Base-by-base conservation (phyloP, 1,284 basidiomycete genomes). In the Kalmanozyma brasiliensis region DNA sequence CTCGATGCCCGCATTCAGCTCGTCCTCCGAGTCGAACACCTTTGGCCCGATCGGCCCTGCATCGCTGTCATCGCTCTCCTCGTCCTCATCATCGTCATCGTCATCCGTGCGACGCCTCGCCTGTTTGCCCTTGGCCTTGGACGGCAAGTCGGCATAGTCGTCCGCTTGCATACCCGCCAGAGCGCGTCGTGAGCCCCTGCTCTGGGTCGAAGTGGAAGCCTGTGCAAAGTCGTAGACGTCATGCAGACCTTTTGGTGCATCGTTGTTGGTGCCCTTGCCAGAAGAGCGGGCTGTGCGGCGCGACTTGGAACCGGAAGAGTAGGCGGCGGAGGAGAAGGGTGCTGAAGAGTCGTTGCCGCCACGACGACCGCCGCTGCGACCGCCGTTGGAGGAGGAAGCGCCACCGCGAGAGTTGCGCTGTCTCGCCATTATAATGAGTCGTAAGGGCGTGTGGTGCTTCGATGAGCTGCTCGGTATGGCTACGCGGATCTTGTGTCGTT, bases 21-120 rank as follows among this genome's bases (percentile, higher is more conserved):
- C 74, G 42, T 76, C 74, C 11, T 71, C 67, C 42, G 75, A 68
- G 40, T 76, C 66, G 20, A 74, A 76, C 16, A 78, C 68, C 17
- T 69, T 70, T 0, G 76, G 76, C 5, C 65, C 64, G 4, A 67
- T 55, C 1, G 66, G 59, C 13, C 11, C 46, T 13, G 49, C 62
- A 24, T 59, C 42, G 38, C 44, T 42, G 24, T 56, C 49, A n/a
- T 56, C 47, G 14, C 35, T 53, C 2, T 59, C 55, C 4, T 52
- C 46, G 0, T 69, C 61, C 3, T 65, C 57, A 8, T 46, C 57
- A 8, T 63, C 47, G 8, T 43, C 46, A 6, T 55, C 51, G 2
- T 51, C 52, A n/a, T 19, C 56, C 13, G 17, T 22, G 14, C 32
- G 35, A 19, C 48, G 48, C 5, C 40, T 44, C 13, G 40, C 22